Evolutionary conservation across 2,329 filamentous ascomycete species (phyloP).

Genomic region (Sarocladium oryzae): DNA sequence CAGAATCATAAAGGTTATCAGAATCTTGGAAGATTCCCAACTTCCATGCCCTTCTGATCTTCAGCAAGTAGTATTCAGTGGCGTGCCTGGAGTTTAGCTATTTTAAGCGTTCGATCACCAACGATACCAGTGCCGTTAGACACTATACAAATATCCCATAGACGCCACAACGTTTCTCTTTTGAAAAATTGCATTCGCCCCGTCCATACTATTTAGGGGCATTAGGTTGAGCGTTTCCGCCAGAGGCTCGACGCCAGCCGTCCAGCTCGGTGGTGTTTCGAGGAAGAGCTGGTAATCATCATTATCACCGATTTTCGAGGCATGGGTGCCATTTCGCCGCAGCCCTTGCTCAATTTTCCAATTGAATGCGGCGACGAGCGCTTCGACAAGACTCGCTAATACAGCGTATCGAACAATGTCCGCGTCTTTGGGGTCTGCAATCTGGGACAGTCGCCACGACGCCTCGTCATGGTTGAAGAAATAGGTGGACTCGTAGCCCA

Average conservation of each 20-base stretch:
- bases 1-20: too few relatives aligned
- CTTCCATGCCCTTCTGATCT: too few relatives aligned
- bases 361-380: slow-evolving; percentile 17
- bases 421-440: slow-evolving; percentile 13
- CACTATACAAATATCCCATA: too few relatives aligned
- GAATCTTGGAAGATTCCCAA: too few relatives aligned
- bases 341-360: slow-evolving; percentile 19
- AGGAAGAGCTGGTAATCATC: too few relatives aligned
- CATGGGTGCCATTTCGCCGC: slow-evolving; percentile 11
- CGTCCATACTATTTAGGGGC: neutral
- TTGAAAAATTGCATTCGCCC: too few relatives aligned
- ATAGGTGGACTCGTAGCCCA: slow-evolving; percentile 22
- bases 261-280: slow-evolving; percentile 2
- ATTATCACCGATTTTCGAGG: neutral
- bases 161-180: too few relatives aligned
- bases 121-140: too few relatives aligned
- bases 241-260: slow-evolving; percentile 2
- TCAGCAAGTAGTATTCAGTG: too few relatives aligned
- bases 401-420: slow-evolving; percentile 19
- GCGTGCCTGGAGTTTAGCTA: too few relatives aligned
- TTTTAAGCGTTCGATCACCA: too few relatives aligned
- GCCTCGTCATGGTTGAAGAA: slow-evolving; percentile 17
- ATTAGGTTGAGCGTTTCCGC: slow-evolving; percentile 1
- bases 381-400: slow-evolving; percentile 18
- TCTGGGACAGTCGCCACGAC: neutral